Conservation (phyloP, 2,329 filamentous ascomycete species). For the Alternaria burnsii region DNA sequence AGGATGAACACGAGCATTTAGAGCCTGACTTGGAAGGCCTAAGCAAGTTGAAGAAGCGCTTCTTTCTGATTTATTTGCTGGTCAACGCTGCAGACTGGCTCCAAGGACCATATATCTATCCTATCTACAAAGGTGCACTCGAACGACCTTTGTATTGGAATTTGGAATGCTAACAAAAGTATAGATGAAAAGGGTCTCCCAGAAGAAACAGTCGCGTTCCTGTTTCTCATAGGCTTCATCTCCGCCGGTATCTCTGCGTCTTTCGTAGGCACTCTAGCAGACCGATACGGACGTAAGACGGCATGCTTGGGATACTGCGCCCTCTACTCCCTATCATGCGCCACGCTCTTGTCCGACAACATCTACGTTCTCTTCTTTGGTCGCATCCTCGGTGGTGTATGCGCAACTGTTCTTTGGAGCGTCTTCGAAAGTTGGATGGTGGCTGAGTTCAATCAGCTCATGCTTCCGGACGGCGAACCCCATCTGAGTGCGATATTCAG, state of each 20-base stretch:
- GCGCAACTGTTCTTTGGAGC: constrained; percentile 65
- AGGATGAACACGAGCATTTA: constrained; percentile 34
- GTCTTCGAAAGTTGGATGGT: constrained; percentile 71
- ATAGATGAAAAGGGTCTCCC: constrained; percentile 57
- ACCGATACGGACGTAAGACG: constrained; percentile 60
- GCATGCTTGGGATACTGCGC: constrained; percentile 66
- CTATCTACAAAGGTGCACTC: constrained; percentile 57
- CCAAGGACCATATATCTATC: constrained; percentile 61
- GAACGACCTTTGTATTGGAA: background rate
- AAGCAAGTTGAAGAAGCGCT: constrained; percentile 51
- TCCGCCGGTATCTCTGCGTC: constrained; percentile 60
- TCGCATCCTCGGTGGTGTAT: constrained; percentile 63
- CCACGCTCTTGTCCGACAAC: constrained; percentile 60
- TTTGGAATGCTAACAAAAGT: constrained; percentile 9
- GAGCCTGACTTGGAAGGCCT: constrained; percentile 41
- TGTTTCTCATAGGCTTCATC: constrained; percentile 56
- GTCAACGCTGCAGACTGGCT: constrained; percentile 59
- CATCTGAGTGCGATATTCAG: constrained; percentile 63
- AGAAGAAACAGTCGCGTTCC: constrained; percentile 55
- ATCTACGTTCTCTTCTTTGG: constrained; percentile 61
- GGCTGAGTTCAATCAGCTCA: constrained; percentile 62
- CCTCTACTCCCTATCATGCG: constrained; percentile 62
- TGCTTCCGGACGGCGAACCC: constrained; percentile 54
- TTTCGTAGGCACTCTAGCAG: constrained; percentile 59
- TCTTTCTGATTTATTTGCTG: constrained; percentile 56